Evolutionary conservation across 345 rosid genomes (phyloP).

Genomic region (Salix koriyanagi): DNA sequence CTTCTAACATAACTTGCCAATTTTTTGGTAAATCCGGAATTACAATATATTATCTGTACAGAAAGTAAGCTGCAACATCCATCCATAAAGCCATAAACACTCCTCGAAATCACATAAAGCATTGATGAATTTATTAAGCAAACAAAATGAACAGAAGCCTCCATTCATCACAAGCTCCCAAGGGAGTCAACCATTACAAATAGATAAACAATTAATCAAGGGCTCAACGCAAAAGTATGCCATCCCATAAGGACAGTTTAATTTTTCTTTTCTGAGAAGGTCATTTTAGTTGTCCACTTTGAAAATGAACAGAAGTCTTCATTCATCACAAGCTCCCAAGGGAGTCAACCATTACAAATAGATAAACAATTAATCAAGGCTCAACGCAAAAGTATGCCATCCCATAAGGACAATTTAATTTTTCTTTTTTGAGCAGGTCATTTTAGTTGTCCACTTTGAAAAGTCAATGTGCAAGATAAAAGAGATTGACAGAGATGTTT

Average conservation of each 20-base stretch:
- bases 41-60: neutral
- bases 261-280: neutral
- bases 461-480: neutral
- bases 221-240: neutral
- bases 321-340: neutral
- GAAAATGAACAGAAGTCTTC: neutral
- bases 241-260: neutral
- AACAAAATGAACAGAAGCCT: neutral
- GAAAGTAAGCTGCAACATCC: constrained; percentile 6
- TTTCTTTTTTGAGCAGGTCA: neutral
- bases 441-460: neutral
- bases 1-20: neutral
- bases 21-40: neutral
- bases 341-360: neutral
- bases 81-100: neutral
- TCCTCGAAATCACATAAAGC: neutral
- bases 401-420: neutral
- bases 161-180: neutral
- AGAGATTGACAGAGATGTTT: neutral
- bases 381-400: neutral
- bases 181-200: neutral
- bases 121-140: neutral
- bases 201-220: neutral
- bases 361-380: neutral
- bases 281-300: neutral